Evolutionary conservation across 179 eudicot genomes (phyloP).

Genomic region (Amaranthus tricolor): DNA sequence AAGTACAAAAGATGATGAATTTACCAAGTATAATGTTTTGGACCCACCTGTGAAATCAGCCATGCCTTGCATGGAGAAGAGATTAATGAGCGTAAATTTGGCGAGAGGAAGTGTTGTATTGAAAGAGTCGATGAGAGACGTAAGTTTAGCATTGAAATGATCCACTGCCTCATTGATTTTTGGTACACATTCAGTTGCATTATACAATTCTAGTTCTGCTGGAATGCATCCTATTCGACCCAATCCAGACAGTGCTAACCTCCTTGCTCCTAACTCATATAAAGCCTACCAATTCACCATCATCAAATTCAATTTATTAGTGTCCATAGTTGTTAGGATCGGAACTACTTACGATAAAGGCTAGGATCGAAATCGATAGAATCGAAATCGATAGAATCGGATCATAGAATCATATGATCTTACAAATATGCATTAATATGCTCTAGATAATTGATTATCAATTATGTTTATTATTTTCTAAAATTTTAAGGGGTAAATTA

Average conservation of each 20-base stretch:
- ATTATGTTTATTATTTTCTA: too few relatives aligned
- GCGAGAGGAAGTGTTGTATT: conserved; percentile 22
- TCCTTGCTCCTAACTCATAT: conserved; percentile 43
- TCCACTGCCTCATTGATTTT: conserved; percentile 22
- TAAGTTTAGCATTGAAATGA: conserved; percentile 25
- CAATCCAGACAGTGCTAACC: conserved; percentile 35
- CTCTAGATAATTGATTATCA: too few relatives aligned
- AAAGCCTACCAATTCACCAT: conserved; percentile 18
- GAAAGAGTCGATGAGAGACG: conserved; percentile 22
- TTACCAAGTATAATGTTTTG: too few relatives aligned
- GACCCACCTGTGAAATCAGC: not conserved
- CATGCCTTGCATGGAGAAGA: not conserved
- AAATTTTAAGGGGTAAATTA: too few relatives aligned
- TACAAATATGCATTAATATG: too few relatives aligned
- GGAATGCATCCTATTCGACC: conserved; percentile 43
- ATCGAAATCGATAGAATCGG: too few relatives aligned
- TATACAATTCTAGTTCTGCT: conserved; percentile 33
- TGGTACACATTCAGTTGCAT: conserved; percentile 18
- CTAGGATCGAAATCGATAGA: too few relatives aligned
- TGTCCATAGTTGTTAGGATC: too few relatives aligned
- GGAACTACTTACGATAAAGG: too few relatives aligned
- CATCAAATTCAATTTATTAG: too few relatives aligned
- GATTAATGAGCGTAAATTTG: conserved; percentile 24
- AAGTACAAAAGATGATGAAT: too few relatives aligned
- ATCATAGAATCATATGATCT: too few relatives aligned